Evolutionary conservation across 768 basidiomycete genomes (phyloP).

Genomic region (Rhodosporidiobolus sp.): DNA sequence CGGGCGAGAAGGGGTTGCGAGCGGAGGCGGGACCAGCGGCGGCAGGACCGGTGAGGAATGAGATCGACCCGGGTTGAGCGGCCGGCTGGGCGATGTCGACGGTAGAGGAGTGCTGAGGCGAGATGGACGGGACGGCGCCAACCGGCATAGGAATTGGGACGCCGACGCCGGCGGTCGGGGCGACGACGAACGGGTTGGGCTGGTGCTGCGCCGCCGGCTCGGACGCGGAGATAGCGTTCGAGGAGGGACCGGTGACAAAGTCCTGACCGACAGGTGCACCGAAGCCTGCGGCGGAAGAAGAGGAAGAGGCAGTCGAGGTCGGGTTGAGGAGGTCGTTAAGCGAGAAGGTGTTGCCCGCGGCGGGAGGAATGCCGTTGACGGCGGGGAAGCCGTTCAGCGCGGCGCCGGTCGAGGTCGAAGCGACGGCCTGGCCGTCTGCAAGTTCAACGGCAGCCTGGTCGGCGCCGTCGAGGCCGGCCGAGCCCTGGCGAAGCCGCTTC

Average conservation of each 20-base stretch:
- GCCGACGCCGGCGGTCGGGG: neutral
- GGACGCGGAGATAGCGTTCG: too few species aligned
- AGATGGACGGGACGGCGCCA: neutral
- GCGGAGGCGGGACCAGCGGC: neutral
- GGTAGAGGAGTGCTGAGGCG: neutral
- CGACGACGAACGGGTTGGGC: neutral
- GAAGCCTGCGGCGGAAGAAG: neutral
- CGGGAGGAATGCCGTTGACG: neutral
- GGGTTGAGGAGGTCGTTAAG: constrained; percentile 30
- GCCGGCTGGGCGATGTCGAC: neutral
- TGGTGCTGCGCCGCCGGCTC: neutral
- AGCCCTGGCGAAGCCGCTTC: constrained; percentile 16
- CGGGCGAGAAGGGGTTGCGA: neutral
- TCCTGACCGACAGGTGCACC: neutral
- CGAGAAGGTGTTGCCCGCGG: neutral
- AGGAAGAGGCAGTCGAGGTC: neutral
- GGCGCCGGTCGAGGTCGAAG: constrained; percentile 5
- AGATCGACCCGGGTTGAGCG: neutral
- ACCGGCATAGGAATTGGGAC: neutral
- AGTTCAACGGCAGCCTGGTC: neutral
- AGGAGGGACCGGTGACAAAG: neutral
- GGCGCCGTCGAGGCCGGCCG: neutral
- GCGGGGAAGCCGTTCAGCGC: neutral
- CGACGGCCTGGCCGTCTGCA: constrained; percentile 14
- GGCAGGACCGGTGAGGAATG: neutral